These are phyloP conservation scores for Fagus sylvatica DNA, from an alignment of 306 rosid species.

Conservation along the genomic window DNA sequence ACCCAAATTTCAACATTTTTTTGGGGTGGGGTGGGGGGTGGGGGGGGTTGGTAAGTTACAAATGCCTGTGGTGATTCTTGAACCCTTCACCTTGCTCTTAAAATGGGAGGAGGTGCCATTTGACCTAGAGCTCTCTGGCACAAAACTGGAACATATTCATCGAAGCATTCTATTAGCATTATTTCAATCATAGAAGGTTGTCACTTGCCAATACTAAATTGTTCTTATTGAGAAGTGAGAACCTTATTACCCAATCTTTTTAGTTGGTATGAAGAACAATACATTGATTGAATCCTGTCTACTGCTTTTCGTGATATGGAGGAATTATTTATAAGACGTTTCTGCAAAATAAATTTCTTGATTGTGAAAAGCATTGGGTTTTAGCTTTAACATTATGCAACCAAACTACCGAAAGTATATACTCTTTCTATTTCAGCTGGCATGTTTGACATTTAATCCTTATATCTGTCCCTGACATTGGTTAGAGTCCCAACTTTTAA, in stretches of 20 bases:
- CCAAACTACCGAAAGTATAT: not conserved
- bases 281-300: not conserved
- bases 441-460: constrained; percentile 8
- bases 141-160: not conserved
- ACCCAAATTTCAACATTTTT: too few relatives aligned
- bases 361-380: not conserved
- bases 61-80: too few relatives aligned
- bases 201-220: not conserved
- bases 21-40: too few relatives aligned
- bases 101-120: too few relatives aligned
- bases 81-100: too few relatives aligned
- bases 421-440: constrained; percentile 23
- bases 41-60: too few relatives aligned
- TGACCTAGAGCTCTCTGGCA: too few relatives aligned
- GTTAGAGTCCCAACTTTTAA: constrained; percentile 41
- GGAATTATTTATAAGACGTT: not conserved
- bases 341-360: constrained; percentile 20
- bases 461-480: constrained; percentile 18
- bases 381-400: constrained; percentile 8
- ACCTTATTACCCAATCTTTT: not conserved
- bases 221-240: not conserved
- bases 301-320: not conserved
- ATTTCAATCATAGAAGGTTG: not conserved
- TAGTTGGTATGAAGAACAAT: not conserved
- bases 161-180: not conserved